A percentile compares a stretch with the other conserved stretches of the same genome.
Evolutionary conservation across 1,139 yeast species (phyloP).

Genomic region (Suhomyces bribrorum): DNA sequence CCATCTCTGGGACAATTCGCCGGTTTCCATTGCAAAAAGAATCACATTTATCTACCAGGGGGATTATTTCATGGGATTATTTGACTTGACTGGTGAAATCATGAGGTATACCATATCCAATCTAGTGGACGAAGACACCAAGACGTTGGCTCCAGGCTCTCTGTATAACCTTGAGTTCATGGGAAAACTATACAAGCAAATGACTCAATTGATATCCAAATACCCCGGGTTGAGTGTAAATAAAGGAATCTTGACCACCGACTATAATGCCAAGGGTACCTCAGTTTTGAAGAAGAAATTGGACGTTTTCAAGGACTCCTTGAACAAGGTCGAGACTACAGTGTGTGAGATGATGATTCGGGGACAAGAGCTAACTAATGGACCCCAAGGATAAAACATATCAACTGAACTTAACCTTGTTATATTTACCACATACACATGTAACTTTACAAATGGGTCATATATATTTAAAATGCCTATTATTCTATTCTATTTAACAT

Average conservation of each 20-base stretch:
- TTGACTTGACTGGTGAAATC: slow-evolving; percentile 46
- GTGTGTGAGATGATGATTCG: slow-evolving; percentile 29
- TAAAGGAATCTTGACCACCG: slow-evolving; percentile 23
- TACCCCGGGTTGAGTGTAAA: slow-evolving; percentile 25
- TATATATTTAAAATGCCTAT: neutral
- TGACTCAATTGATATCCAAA: slow-evolving; percentile 16
- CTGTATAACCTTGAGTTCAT: slow-evolving; percentile 19
- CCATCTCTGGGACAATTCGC: neutral
- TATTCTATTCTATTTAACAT: too few relatives aligned
- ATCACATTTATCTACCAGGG: slow-evolving; percentile 18
- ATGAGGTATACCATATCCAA: slow-evolving; percentile 37
- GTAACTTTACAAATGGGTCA: too few relatives aligned
- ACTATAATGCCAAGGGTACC: slow-evolving; percentile 19
- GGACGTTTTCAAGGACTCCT: slow-evolving; percentile 27
- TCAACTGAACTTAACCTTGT: too few relatives aligned
- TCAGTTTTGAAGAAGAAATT: slow-evolving; percentile 24
- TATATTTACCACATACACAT: too few relatives aligned
- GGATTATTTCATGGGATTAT: slow-evolving; percentile 42
- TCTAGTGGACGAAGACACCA: slow-evolving; percentile 16
- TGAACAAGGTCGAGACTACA: slow-evolving; percentile 28
- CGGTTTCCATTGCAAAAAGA: neutral
- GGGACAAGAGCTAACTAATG: too few relatives aligned
- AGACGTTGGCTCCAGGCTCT: slow-evolving; percentile 14
- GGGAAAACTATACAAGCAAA: slow-evolving; percentile 17
- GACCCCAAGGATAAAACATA: too few relatives aligned